Evolutionary conservation across 2,329 filamentous ascomycete genomes (phyloP).

Genomic region (Nemania abortiva): DNA sequence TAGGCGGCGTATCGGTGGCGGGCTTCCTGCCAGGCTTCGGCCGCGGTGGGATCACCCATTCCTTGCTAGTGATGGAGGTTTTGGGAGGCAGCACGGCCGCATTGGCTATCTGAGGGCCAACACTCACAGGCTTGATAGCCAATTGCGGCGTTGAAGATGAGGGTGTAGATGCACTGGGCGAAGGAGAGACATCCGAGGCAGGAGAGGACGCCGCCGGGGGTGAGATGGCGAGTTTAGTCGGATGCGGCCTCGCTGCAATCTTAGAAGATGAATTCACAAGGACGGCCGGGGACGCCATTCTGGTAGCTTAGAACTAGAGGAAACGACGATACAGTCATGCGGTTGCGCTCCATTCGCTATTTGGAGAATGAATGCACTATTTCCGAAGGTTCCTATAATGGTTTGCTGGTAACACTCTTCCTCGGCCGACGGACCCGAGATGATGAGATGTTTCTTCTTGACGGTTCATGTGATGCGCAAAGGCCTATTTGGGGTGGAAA

Average conservation of each 20-base stretch:
- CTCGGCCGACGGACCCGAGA: background rate
- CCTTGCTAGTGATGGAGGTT: constrained; percentile 78
- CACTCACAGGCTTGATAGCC: constrained; percentile 47
- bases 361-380: background rate
- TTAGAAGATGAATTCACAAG: constrained; percentile 38
- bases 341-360: constrained; percentile 10
- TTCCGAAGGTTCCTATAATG: background rate
- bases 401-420: background rate
- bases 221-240: constrained; percentile 49
- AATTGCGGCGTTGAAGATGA: constrained; percentile 44
- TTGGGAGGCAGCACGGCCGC: constrained; percentile 62
- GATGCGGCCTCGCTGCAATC: constrained; percentile 40
- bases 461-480: background rate
- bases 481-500: background rate
- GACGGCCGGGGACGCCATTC: constrained; percentile 45
- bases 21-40: constrained; percentile 95
- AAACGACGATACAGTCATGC: constrained; percentile 1
- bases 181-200: constrained; percentile 47
- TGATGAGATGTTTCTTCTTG: background rate
- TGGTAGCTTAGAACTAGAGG: constrained; percentile 18
- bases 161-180: constrained; percentile 47
- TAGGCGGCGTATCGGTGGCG: constrained; percentile 90
- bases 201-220: constrained; percentile 48
- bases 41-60: constrained; percentile 87
- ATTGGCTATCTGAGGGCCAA: constrained; percentile 51